Evolutionary conservation across 2,329 filamentous ascomycete species (phyloP), one percentile per base, ranked within the genome.

Genomic region (Trichophyton benhamiae): DNA sequence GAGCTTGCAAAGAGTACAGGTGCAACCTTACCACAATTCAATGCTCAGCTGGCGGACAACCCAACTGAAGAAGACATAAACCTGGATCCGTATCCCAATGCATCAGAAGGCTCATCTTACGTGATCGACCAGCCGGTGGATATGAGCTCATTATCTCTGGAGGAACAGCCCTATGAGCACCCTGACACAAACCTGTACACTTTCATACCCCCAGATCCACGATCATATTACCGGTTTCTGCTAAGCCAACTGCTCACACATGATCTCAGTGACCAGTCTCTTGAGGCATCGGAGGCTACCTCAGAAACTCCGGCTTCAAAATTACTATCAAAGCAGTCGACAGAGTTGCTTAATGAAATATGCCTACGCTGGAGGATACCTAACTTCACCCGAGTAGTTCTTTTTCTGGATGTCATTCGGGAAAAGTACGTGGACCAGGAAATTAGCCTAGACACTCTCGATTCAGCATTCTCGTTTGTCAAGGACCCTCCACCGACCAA

Each of bases 361-460:
- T 89, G 87, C 63, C 78, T 90, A 64, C 85, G 91, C 68, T 99
- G 94, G 94, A 86, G 94, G 58, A 82, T 99, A 64, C 91, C 92
- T 1, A 85, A 87, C 65, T 90, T 86, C 69, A 89, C 90, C 2
- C 83, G 91, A 52, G 80, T 90, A 59, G 84, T 95, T 4, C 76
- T 92, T 4, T 86, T 96, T 68, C 76, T 97, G 41, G 94, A 97
- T 75, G 88, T 95, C 61, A 82, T 90, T 5, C 82, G 87, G 22
- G 87, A 91, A 68, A 94, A 94, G 72, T 97, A 91, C 70, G 77
- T 90, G 53, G 87, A 95, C 66, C 85, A 89, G 66, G 88, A 95
- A 68, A 84, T 96, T 62, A 82, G 83, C 13, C 82, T 94, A 11
- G 86, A 92, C 67, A 91, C 89, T 58, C 77, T 97, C 57, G 91